Conservation (phyloP, 2,329 filamentous ascomycete genomes). For the Cladosporium cucumerinum region DNA sequence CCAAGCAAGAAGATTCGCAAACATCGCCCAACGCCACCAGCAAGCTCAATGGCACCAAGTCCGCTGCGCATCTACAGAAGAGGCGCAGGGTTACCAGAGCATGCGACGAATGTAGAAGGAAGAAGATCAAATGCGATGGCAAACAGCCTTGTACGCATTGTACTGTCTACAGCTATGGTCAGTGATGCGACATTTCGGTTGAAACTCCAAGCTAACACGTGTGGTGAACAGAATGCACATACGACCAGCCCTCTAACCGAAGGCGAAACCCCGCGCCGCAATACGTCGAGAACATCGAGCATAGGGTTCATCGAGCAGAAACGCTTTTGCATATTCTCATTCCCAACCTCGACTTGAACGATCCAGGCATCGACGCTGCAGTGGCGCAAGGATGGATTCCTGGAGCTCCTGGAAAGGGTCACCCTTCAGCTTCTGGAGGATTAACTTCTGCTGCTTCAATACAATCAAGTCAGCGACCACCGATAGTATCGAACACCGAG, state of each 20-base stretch:
- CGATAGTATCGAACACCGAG: slow-evolving; percentile 44
- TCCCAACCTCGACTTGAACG: slow-evolving; percentile 79
- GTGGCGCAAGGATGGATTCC: slow-evolving; percentile 47
- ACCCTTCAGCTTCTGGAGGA: slow-evolving; percentile 16
- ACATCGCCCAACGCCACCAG: slow-evolving; percentile 25
- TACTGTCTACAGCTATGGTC: slow-evolving; percentile 97
- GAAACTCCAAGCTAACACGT: background rate
- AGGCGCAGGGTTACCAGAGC: slow-evolving; percentile 82
- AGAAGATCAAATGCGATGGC: slow-evolving; percentile 56
- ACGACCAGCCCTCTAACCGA: slow-evolving; percentile 90
- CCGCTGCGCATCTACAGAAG: slow-evolving; percentile 48
- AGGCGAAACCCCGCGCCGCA: slow-evolving; percentile 86
- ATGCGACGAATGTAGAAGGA: slow-evolving; percentile 80
- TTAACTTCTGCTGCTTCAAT: slow-evolving; percentile 20
- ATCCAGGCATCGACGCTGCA: slow-evolving; percentile 75
- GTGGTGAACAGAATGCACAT: slow-evolving; percentile 73
- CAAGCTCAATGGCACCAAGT: slow-evolving; percentile 21
- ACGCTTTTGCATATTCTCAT: slow-evolving; percentile 73
- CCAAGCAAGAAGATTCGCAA: slow-evolving; percentile 30
- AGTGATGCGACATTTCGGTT: slow-evolving; percentile 26
- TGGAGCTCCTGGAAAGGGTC: slow-evolving; percentile 34
- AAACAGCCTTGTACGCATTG: slow-evolving; percentile 73
- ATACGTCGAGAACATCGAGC: slow-evolving; percentile 87
- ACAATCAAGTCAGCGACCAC: slow-evolving; percentile 23
- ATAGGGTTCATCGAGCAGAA: slow-evolving; percentile 77